Evolutionary conservation across 2,329 filamentous ascomycete species (phyloP).

Genomic region (Epichloe brachyelytri): DNA sequence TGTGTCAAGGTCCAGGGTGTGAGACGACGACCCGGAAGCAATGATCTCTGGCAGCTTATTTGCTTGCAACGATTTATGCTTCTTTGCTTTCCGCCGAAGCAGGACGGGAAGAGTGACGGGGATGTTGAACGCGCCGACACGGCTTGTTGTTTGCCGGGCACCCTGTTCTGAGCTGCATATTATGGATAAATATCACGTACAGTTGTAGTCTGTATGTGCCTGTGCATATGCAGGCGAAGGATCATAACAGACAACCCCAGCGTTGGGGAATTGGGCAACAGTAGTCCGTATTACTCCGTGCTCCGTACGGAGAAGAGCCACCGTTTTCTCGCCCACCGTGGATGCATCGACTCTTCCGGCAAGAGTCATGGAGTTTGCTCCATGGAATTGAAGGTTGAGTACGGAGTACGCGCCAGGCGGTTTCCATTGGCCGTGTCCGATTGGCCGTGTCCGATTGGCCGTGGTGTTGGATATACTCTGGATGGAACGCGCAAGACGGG

Average conservation of each 20-base stretch:
- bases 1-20: too few species aligned
- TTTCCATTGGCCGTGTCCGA: not conserved
- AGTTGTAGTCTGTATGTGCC: not conserved
- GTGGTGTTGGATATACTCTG: not conserved
- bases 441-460: not conserved
- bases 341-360: too few species aligned
- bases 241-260: too few species aligned
- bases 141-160: not conserved
- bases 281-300: too few species aligned
- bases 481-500: not conserved
- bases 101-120: not conserved
- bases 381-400: too few species aligned
- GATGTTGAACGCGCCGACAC: not conserved
- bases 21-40: not conserved
- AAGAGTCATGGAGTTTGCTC: too few species aligned
- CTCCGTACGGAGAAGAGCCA: too few species aligned
- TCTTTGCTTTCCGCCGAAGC: not conserved
- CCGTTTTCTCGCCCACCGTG: too few species aligned
- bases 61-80: slow-evolving; percentile 2
- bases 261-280: too few species aligned
- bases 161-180: not conserved
- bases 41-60: not conserved
- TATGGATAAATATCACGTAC: not conserved
- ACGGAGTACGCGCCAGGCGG: too few species aligned
- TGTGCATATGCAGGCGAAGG: too few species aligned